Base-by-base conservation (phyloP, 2,329 filamentous ascomycete genomes). In the Podosphaera leucotricha region DNA sequence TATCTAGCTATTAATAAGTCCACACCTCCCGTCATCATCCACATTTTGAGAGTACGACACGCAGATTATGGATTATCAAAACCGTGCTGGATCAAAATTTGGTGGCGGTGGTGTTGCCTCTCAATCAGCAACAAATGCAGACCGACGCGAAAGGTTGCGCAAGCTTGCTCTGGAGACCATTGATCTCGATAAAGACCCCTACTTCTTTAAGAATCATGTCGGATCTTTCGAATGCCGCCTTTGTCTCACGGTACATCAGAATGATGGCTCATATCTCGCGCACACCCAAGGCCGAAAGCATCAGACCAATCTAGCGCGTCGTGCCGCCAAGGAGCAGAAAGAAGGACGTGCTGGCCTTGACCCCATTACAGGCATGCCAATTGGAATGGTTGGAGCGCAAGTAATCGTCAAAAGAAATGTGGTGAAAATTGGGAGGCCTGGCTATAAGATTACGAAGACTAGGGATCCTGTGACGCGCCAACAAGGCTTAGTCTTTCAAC, bases 121-220 rank as follows among this genome's bases (percentile, higher is more conserved):
- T 5, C 76, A 84, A 58, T 86, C 80, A 56, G 83, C 85, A 47
- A 92, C 85, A 49, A 95, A 95, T 63, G 87, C 90, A 52, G 90
- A 95, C 71, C 84, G 90, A 47, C 83, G 90, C 60, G 90, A 98
- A 63, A 86, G 90, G 50, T 79, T 98, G 35, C 85, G 87, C 62
- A 94, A 94, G 67, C 85, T 98, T 59, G 90, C 90, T 46, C 82
- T 98, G 58, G 90, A 98, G 66, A 92, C 85, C 45, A 98, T 98
- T 69, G 87, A 95, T 66, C 81, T 95, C 50, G 90, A 95, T 65
- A 95, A 94, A 66, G 90, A 98, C 65, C 90, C 90, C 0, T 98
- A 95, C 72, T 94, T 95, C 69, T 98, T 98, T 77, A 92, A 92
- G 63, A 98, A 98, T 68, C 87, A 98, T 63, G 83, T 95, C 55